Conservation (phyloP, 108 stramenopile species). For the Nitzschia palea region DNA sequence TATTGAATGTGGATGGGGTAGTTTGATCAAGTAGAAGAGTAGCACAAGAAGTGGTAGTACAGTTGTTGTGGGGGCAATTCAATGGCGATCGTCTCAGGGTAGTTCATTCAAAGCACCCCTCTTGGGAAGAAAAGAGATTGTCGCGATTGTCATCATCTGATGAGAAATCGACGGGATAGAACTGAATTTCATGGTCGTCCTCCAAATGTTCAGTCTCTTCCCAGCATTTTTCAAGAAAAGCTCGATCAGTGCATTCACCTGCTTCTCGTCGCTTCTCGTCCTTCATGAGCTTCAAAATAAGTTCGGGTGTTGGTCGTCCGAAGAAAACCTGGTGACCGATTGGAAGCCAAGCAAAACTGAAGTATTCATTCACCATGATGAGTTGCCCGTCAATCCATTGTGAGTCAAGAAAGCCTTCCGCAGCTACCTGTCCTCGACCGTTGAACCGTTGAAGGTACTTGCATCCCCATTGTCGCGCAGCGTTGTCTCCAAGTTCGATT, state of each 20-base stretch:
- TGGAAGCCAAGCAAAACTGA: conserved; percentile 77
- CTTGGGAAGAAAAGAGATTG: conserved; percentile 9
- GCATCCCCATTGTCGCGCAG: conserved; percentile 68
- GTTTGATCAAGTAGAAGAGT: no score
- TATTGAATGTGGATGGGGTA: no score
- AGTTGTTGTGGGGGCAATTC: no score
- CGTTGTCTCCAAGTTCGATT: conserved; percentile 61
- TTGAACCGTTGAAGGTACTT: conserved; percentile 56
- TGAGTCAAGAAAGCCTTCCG: conserved; percentile 54
- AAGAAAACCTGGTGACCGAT: conserved; percentile 83
- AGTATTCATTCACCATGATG: conserved; percentile 69
- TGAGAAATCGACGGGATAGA: not conserved
- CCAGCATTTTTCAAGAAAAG: conserved; percentile 45
- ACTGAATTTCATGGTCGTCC: conserved; percentile 39
- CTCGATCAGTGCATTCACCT: not conserved
- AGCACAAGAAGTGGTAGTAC: no score
- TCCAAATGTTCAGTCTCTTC: conserved; percentile 49
- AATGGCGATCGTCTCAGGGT: no score
- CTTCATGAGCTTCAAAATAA: conserved; percentile 55
- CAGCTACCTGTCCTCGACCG: conserved; percentile 73
- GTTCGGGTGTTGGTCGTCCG: conserved; percentile 65
- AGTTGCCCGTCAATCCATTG: conserved; percentile 81
- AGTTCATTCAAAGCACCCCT: conserved; percentile 28
- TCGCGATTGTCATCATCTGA: not conserved
- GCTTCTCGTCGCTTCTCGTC: conserved; percentile 17